Conservation (phyloP, 2,329 filamentous ascomycete species). For the Pseudogymnoascus verrucosus region DNA sequence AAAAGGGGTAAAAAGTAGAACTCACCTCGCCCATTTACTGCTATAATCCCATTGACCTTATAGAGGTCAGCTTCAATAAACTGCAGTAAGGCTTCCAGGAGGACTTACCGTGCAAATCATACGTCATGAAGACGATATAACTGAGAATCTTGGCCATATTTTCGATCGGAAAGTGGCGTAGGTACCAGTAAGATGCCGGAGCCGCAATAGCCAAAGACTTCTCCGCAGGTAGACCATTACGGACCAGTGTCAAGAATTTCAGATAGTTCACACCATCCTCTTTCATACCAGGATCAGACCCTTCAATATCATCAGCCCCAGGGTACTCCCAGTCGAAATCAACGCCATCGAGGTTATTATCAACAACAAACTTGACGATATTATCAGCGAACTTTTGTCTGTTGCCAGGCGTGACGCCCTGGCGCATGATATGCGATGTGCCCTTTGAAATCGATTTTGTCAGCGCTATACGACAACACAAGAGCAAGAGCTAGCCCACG, state of each 20-base stretch:
- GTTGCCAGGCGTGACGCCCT: slow-evolving; percentile 30
- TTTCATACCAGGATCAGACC: slow-evolving; percentile 26
- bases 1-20: too few relatives aligned
- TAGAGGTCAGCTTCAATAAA: neutral
- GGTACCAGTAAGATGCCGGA: slow-evolving; percentile 28
- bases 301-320: slow-evolving; percentile 29
- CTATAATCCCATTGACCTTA: slow-evolving; percentile 30
- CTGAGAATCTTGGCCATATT: slow-evolving; percentile 15
- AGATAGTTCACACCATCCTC: slow-evolving; percentile 31
- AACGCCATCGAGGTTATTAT: slow-evolving; percentile 28
- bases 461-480: too few relatives aligned
- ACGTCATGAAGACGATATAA: slow-evolving; percentile 22
- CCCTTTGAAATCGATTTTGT: slow-evolving; percentile 2
- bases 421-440: slow-evolving; percentile 33
- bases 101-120: slow-evolving; percentile 32
- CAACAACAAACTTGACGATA: slow-evolving; percentile 28
- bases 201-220: slow-evolving; percentile 24
- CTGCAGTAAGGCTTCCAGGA: neutral
- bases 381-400: slow-evolving; percentile 27
- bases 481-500: too few relatives aligned
- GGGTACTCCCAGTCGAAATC: slow-evolving; percentile 37
- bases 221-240: slow-evolving; percentile 17
- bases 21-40: slow-evolving; percentile 1
- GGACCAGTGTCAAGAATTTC: slow-evolving; percentile 25
- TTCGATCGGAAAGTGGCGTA: slow-evolving; percentile 21